These are phyloP conservation scores for Phytophthora macrochlamydospora DNA, from an alignment of 352 stramenopile species.

Conservation along the genomic window DNA sequence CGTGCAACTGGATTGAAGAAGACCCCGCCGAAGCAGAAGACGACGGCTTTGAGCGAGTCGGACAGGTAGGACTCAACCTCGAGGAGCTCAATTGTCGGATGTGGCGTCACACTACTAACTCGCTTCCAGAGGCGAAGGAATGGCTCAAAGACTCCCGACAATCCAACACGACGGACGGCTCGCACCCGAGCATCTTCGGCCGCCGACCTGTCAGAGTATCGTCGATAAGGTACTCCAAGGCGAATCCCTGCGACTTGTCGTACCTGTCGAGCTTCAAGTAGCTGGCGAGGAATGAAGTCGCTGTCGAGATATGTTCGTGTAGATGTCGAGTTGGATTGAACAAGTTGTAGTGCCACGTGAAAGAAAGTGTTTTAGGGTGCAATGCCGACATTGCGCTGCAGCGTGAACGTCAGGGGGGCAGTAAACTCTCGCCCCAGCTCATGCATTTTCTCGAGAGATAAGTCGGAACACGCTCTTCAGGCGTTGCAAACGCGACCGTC, in stretches of 20 bases:
- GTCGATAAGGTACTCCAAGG: slow-evolving; percentile 37
- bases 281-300: slow-evolving; percentile 1
- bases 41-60: slow-evolving; percentile 23
- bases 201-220: slow-evolving; percentile 12
- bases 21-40: slow-evolving; percentile 5
- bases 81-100: slow-evolving; percentile 45
- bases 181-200: slow-evolving; percentile 1
- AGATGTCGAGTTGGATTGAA: too few species aligned
- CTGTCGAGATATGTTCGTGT: too few species aligned
- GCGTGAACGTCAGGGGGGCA: not conserved
- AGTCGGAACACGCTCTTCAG: slow-evolving; percentile 11
- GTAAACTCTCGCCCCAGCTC: slow-evolving; percentile 1
- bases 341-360: too few species aligned
- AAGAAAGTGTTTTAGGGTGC: too few species aligned
- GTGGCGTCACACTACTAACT: slow-evolving; percentile 39
- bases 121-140: slow-evolving; percentile 28
- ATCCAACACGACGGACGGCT: slow-evolving; percentile 23
- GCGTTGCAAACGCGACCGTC: not conserved
- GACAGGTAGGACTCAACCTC: slow-evolving; percentile 35
- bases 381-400: too few species aligned
- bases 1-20: not conserved
- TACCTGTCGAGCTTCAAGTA: slow-evolving; percentile 64
- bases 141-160: slow-evolving; percentile 13
- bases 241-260: slow-evolving; percentile 54
- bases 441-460: slow-evolving; percentile 12